phyloP scores from a whole-genome alignment of 208 protist genomes.

The Strigomonas galati region DNA sequence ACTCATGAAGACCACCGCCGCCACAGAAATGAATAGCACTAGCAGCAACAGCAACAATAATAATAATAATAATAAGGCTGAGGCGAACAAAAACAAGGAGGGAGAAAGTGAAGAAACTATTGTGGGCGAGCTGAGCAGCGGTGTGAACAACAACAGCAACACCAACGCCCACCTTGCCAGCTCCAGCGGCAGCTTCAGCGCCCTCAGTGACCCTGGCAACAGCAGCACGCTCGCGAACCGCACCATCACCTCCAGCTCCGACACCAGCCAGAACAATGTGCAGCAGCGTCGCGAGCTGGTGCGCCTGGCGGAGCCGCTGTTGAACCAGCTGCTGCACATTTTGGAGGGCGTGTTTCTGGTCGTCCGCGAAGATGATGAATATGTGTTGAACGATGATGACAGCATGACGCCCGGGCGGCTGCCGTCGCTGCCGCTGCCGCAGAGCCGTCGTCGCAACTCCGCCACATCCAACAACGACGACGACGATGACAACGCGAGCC shows the following conservation, averaged over 20 bases:
- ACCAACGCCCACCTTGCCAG: neutral
- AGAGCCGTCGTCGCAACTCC: too few species aligned
- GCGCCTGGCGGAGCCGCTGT: conserved; percentile 10
- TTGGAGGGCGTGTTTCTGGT: conserved; percentile 16
- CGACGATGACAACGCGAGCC: too few species aligned
- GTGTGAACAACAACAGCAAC: neutral
- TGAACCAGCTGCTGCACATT: conserved; percentile 14
- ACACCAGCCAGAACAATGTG: neutral
- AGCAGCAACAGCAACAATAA: neutral
- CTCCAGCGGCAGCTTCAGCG: neutral
- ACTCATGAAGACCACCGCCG: neutral
- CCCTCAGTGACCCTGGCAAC: conserved; percentile 3
- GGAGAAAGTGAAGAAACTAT: neutral
- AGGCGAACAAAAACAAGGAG: neutral
- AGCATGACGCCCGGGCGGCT: neutral
- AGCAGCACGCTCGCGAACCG: neutral
- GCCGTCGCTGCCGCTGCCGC: neutral
- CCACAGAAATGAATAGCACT: neutral
- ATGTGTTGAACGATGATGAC: neutral
- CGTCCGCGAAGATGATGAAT: neutral
- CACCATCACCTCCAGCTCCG: neutral
- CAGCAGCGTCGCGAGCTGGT: conserved; percentile 11
- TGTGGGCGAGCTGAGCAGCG: neutral
- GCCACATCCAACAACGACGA: too few species aligned
- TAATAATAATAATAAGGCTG: neutral